phyloP scores from a whole-genome alignment of 305 asterid species.

The Withania somnifera region DNA sequence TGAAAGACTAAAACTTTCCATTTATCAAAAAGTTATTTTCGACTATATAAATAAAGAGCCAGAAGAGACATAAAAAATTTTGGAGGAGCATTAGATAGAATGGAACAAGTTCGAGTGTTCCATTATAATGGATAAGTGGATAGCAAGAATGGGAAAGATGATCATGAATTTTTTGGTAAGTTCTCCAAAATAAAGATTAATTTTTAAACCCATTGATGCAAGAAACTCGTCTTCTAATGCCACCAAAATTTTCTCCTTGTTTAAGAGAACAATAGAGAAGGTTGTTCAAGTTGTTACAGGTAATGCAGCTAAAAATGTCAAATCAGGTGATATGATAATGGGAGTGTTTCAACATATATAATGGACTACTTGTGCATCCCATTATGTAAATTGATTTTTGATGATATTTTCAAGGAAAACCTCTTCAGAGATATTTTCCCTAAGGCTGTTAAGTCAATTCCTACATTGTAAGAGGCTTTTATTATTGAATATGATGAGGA shows the following conservation, averaged over 20 bases:
- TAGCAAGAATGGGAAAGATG: background rate
- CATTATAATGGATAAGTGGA: background rate
- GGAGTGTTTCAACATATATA: too few species aligned
- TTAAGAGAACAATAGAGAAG: background rate
- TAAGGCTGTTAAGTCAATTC: too few species aligned
- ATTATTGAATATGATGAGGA: too few species aligned
- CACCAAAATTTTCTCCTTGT: background rate
- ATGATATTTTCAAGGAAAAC: too few species aligned
- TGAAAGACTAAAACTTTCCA: too few species aligned
- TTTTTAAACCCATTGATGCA: background rate
- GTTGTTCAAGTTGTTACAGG: background rate
- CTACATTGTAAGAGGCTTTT: too few species aligned
- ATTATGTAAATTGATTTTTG: too few species aligned
- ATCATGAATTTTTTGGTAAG: background rate
- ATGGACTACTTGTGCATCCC: too few species aligned
- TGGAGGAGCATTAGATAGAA: background rate
- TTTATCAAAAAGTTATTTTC: background rate
- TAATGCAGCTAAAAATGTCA: too few species aligned
- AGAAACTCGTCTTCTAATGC: background rate
- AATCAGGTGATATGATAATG: too few species aligned
- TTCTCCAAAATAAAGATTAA: background rate
- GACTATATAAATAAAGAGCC: background rate
- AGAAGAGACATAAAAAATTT: background rate
- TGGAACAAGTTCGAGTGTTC: background rate
- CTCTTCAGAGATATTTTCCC: too few species aligned